These are phyloP conservation scores for Onygenales sp. DNA, from an alignment of 2,329 filamentous ascomycete species.

Conservation along the genomic window DNA sequence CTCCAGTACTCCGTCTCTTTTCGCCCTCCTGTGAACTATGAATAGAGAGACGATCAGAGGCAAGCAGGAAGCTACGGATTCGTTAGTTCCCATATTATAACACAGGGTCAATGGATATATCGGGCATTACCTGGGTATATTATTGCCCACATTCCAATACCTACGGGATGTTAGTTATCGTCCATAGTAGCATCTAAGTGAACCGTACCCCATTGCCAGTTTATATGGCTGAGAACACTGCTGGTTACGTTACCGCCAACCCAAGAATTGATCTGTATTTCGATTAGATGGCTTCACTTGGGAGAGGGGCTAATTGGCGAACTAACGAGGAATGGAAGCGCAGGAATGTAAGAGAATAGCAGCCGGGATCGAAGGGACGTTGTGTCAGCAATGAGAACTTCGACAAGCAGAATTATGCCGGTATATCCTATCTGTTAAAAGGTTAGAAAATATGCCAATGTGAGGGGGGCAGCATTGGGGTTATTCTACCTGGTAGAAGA, in stretches of 20 bases:
- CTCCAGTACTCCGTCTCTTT: slow-evolving; percentile 40
- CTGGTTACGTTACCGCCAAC: slow-evolving; percentile 49
- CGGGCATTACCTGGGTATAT: slow-evolving; percentile 40
- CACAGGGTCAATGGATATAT: background rate
- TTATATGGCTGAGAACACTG: slow-evolving; percentile 40
- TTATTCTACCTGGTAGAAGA: slow-evolving; percentile 44
- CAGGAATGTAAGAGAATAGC: slow-evolving; percentile 57
- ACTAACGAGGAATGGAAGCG: slow-evolving; percentile 44
- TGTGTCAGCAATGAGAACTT: slow-evolving; percentile 56
- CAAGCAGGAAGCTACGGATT: slow-evolving; percentile 35
- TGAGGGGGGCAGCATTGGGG: background rate
- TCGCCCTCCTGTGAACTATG: slow-evolving; percentile 44
- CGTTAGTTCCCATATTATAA: background rate
- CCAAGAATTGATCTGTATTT: slow-evolving; percentile 49
- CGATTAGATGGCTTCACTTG: background rate
- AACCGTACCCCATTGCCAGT: slow-evolving; percentile 48
- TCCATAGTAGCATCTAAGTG: background rate
- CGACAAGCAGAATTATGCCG: slow-evolving; percentile 49
- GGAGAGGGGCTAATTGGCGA: background rate
- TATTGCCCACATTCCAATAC: slow-evolving; percentile 53
- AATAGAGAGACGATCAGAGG: slow-evolving; percentile 46
- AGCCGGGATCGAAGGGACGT: slow-evolving; percentile 55
- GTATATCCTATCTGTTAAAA: slow-evolving; percentile 49
- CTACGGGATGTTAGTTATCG: background rate
- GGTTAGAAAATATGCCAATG: background rate